A percentile compares a stretch with the other conserved stretches of the same genome.
Conservation (phyloP, 176 grass and related monocot species). For the Typha latifolia region DNA sequence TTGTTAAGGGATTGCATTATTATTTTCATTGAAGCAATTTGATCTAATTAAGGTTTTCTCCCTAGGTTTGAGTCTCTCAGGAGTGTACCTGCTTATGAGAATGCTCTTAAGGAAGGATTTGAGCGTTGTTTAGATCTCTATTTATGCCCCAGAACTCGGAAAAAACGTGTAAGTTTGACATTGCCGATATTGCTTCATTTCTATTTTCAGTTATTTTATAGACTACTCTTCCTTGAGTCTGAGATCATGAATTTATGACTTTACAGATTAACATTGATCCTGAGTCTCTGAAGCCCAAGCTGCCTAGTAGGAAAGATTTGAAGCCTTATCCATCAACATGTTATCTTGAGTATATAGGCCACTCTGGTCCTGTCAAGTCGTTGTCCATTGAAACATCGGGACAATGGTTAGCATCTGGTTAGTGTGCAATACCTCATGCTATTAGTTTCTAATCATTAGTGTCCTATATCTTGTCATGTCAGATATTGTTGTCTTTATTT, state of each 20-base stretch:
- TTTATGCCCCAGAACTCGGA: conserved; percentile 87
- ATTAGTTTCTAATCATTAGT: conserved; percentile 18
- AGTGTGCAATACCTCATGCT: conserved; percentile 2
- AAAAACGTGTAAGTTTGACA: conserved; percentile 62
- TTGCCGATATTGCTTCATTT: not conserved
- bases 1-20: conserved; percentile 16
- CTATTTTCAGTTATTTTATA: not conserved
- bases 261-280: conserved; percentile 94
- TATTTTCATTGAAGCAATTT: conserved; percentile 16
- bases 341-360: conserved; percentile 88
- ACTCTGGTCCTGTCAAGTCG: conserved; percentile 59
- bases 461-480: conserved; percentile 1
- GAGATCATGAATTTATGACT: conserved; percentile 11
- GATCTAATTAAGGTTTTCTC: conserved; percentile 14
- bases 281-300: conserved; percentile 78
- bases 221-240: not conserved
- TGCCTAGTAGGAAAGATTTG: conserved; percentile 94
- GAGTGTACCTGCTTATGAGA: conserved; percentile 89
- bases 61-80: conserved; percentile 72
- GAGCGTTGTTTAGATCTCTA: conserved; percentile 93
- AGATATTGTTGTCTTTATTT: not conserved
- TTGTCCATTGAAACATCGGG: conserved; percentile 77
- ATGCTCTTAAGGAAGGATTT: conserved; percentile 79
- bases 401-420: conserved; percentile 93
- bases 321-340: conserved; percentile 90